Evolutionary conservation across 2,329 filamentous ascomycete species (phyloP).

Genomic region (Hypoxylon sp.): DNA sequence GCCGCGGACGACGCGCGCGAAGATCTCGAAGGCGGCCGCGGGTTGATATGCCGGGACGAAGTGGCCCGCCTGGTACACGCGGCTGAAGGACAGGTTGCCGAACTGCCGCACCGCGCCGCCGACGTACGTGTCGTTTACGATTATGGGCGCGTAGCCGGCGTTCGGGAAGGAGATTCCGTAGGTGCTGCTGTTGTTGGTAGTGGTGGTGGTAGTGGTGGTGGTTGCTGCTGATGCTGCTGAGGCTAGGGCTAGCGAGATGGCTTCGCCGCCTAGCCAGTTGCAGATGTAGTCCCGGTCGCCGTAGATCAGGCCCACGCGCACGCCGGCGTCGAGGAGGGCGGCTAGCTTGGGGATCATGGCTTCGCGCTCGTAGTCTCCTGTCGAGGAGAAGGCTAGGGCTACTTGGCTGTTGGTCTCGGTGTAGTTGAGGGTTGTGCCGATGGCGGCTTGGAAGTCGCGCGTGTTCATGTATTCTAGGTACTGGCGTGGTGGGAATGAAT

Average conservation of each 20-base stretch:
- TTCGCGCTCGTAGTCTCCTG: constrained; percentile 40
- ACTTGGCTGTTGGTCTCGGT: constrained; percentile 55
- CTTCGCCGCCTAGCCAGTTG: constrained; percentile 65
- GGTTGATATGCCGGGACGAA: constrained; percentile 59
- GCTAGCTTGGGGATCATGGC: constrained; percentile 53
- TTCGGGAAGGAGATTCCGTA: constrained; percentile 61
- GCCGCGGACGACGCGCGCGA: constrained; percentile 58
- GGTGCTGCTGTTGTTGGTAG: no score
- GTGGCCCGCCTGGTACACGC: constrained; percentile 63
- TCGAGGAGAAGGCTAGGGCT: constrained; percentile 52
- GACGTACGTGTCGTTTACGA: constrained; percentile 57
- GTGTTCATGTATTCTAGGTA: constrained; percentile 64
- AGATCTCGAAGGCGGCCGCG: constrained; percentile 54
- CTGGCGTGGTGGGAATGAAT: constrained; percentile 61
- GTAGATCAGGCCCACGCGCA: constrained; percentile 63
- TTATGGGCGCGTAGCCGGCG: constrained; percentile 71
- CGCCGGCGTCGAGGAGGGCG: constrained; percentile 62
- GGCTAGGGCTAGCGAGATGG: constrained; percentile 55
- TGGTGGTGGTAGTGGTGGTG: no score
- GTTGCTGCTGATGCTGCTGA: constrained; percentile 59
- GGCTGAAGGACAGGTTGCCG: constrained; percentile 67
- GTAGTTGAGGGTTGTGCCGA: constrained; percentile 67
- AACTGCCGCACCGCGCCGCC: constrained; percentile 72
- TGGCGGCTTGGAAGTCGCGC: constrained; percentile 59
- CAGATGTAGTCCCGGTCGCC: constrained; percentile 65